Conservation (phyloP, 2,329 filamentous ascomycete species). For the Emydomyces testavorans region DNA sequence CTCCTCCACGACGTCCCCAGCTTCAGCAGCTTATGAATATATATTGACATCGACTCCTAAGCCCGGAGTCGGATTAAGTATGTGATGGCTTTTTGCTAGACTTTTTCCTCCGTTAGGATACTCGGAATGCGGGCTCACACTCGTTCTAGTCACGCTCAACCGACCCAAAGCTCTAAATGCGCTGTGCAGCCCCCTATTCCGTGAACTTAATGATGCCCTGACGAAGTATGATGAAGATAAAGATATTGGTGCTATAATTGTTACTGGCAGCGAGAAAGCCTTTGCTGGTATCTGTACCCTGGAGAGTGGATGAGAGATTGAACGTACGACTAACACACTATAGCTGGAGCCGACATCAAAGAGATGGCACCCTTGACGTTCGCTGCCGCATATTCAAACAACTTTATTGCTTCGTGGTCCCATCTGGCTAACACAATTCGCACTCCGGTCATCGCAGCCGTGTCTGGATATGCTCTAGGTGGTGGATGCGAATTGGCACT, state of each 20-base stretch:
- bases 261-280: slow-evolving; percentile 80
- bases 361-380: slow-evolving; percentile 95
- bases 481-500: slow-evolving; percentile 94
- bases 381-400: slow-evolving; percentile 69
- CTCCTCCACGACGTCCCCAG: slow-evolving; percentile 30
- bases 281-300: slow-evolving; percentile 51
- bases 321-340: slow-evolving; percentile 1
- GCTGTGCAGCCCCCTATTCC: slow-evolving; percentile 78
- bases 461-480: slow-evolving; percentile 87
- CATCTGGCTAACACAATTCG: slow-evolving; percentile 71
- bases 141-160: slow-evolving; percentile 66
- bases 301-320: neutral
- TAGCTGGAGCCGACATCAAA: slow-evolving; percentile 92
- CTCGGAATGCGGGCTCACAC: neutral
- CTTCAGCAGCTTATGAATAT: slow-evolving; percentile 55
- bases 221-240: slow-evolving; percentile 57
- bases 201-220: slow-evolving; percentile 74
- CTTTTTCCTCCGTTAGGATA: neutral
- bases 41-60: slow-evolving; percentile 71
- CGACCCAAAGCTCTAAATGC: slow-evolving; percentile 94
- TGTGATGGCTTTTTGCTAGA: slow-evolving; percentile 18
- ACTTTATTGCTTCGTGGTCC: slow-evolving; percentile 95
- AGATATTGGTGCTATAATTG: slow-evolving; percentile 61
- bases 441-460: slow-evolving; percentile 87
- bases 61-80: slow-evolving; percentile 84